Conservation (phyloP, 805 yeast genomes). For the Lipomyces yamadae region DNA sequence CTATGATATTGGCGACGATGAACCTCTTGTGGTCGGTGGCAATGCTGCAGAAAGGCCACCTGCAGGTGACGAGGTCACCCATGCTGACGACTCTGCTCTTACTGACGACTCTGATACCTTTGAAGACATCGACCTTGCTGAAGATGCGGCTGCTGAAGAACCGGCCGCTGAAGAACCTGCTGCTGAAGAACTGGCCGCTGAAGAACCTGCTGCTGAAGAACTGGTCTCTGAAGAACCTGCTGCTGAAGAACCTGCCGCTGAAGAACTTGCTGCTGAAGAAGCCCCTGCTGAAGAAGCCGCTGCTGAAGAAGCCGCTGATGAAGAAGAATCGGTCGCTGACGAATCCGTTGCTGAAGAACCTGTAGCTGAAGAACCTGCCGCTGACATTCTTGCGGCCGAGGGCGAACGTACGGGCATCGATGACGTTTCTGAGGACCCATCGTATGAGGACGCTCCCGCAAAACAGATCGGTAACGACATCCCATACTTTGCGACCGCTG, state of each 20-base stretch:
- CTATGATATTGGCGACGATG: background rate
- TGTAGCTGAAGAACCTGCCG: background rate
- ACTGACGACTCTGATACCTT: slow-evolving; percentile 11
- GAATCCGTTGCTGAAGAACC: background rate
- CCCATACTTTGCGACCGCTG: slow-evolving; percentile 19
- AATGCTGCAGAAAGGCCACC: slow-evolving; percentile 7
- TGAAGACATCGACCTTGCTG: background rate
- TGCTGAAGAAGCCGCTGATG: slow-evolving; percentile 5
- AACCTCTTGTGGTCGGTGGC: background rate
- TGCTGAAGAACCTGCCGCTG: background rate
- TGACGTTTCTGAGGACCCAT: slow-evolving; percentile 27
- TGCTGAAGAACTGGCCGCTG: slow-evolving; percentile 6
- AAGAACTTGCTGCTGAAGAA: background rate
- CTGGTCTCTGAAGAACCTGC: background rate
- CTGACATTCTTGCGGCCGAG: background rate
- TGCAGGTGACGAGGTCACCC: slow-evolving; percentile 36
- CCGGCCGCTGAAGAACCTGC: slow-evolving; percentile 7
- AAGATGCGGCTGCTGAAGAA: background rate
- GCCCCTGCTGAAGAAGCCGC: background rate
- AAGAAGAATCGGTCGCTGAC: background rate
- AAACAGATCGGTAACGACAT: slow-evolving; percentile 20
- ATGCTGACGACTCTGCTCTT: slow-evolving; percentile 2
- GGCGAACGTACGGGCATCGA: slow-evolving; percentile 3
- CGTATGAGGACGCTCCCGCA: slow-evolving; percentile 25
- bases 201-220: slow-evolving; percentile 11